Evolutionary conservation across 768 basidiomycete species (phyloP).

Genomic region (Suillus discolor): DNA sequence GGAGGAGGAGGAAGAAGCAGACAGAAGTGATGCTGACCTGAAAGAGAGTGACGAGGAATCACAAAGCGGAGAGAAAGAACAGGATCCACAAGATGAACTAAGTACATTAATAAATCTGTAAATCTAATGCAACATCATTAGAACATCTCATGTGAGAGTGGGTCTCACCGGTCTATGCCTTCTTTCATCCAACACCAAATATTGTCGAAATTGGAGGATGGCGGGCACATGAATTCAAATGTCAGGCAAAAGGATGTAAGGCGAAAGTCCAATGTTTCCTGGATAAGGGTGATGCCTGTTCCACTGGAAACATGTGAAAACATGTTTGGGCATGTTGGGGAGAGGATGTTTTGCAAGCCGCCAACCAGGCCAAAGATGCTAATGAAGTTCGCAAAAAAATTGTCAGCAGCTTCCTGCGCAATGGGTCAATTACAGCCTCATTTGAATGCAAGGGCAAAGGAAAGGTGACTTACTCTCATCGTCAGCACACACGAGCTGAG

Average conservation of each 20-base stretch:
- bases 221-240: not conserved
- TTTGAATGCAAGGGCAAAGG: slow-evolving; percentile 33
- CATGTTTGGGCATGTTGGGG: slow-evolving; percentile 34
- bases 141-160: too few relatives aligned
- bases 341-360: slow-evolving; percentile 27
- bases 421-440: slow-evolving; percentile 25
- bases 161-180: too few relatives aligned
- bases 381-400: slow-evolving; percentile 17
- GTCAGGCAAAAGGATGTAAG: not conserved
- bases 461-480: slow-evolving; percentile 30
- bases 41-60: not conserved
- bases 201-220: not conserved
- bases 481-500: too few relatives aligned
- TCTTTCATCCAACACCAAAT: not conserved
- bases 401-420: slow-evolving; percentile 25
- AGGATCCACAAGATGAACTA: too few relatives aligned
- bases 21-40: not conserved
- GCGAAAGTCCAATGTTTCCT: not conserved
- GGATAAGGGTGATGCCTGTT: not conserved
- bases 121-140: too few relatives aligned
- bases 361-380: not conserved
- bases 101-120: too few relatives aligned
- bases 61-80: not conserved
- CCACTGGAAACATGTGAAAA: slow-evolving; percentile 32
- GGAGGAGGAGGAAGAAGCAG: not conserved